Conservation (phyloP, 345 rosid species). For the Geranium brycei region DNA sequence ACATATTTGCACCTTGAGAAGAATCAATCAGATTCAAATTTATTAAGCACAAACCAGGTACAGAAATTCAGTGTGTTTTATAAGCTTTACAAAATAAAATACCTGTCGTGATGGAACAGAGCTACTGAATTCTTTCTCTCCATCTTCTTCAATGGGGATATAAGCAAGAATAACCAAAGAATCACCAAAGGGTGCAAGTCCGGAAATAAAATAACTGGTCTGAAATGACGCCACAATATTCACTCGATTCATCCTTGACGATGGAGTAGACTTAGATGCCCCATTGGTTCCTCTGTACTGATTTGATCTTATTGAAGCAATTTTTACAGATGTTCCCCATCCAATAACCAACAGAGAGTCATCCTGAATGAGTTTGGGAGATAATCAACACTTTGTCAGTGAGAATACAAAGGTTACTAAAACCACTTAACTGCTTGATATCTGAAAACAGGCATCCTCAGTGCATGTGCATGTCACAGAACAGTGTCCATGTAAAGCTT, state of each 20-base stretch:
- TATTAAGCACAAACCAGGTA: neutral
- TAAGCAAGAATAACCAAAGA: constrained; percentile 94
- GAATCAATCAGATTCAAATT: neutral
- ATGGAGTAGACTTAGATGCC: constrained; percentile 35
- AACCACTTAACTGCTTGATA: too few species aligned
- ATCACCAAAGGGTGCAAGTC: constrained; percentile 99
- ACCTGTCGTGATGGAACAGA: constrained; percentile 74
- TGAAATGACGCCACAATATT: constrained; percentile 97
- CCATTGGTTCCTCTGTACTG: constrained; percentile 50
- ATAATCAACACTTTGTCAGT: constrained; percentile 6
- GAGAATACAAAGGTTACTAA: neutral
- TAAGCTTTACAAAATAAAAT: constrained; percentile 11
- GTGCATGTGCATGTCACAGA: neutral
- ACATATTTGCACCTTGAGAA: neutral
- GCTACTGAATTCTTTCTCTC: constrained; percentile 67
- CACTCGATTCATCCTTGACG: constrained; percentile 64
- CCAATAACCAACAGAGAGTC: constrained; percentile 91
- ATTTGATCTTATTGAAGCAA: constrained; percentile 77
- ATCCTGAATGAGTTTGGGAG: constrained; percentile 37
- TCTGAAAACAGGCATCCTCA: neutral
- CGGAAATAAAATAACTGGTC: constrained; percentile 94
- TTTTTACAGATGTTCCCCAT: constrained; percentile 85
- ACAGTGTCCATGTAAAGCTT: neutral
- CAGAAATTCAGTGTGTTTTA: neutral
- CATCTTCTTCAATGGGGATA: constrained; percentile 69